These are phyloP conservation scores for Vanilla planifolia DNA, from an alignment of 106 monocot genomes.

Conservation along the genomic window DNA sequence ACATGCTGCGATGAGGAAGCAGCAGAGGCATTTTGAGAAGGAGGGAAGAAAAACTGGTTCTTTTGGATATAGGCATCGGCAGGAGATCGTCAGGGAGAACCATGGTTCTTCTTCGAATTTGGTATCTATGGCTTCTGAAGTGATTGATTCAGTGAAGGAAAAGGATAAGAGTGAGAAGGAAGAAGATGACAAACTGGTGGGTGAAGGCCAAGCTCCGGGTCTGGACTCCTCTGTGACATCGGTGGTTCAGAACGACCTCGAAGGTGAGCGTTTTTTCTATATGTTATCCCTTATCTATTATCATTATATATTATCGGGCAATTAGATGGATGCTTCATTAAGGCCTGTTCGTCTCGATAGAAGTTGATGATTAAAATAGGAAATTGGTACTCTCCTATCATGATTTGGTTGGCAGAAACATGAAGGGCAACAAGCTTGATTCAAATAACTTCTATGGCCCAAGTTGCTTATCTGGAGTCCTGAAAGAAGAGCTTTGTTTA, in stretches of 20 bases:
- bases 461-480: too few relatives aligned
- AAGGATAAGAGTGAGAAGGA: constrained; percentile 9
- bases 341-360: too few relatives aligned
- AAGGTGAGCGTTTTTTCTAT: constrained; percentile 17
- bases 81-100: constrained; percentile 11
- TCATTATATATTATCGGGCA: too few relatives aligned
- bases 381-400: too few relatives aligned
- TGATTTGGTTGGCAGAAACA: too few relatives aligned
- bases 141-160: constrained; percentile 11
- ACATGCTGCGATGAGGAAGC: constrained; percentile 33
- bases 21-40: constrained; percentile 14
- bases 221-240: neutral
- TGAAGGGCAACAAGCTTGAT: too few relatives aligned
- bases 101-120: constrained; percentile 5
- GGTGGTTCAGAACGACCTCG: constrained; percentile 12
- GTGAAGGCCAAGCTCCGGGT: constrained; percentile 6
- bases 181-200: constrained; percentile 14
- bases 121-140: neutral
- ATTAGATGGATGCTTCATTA: too few relatives aligned
- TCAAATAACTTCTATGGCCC: too few relatives aligned
- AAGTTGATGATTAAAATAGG: too few relatives aligned
- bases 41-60: constrained; percentile 16
- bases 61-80: constrained; percentile 24
- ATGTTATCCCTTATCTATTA: too few relatives aligned
- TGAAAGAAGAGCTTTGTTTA: too few relatives aligned